phyloP scores from a whole-genome alignment of 345 rosid genomes.

The Gossypium sturtianum region DNA sequence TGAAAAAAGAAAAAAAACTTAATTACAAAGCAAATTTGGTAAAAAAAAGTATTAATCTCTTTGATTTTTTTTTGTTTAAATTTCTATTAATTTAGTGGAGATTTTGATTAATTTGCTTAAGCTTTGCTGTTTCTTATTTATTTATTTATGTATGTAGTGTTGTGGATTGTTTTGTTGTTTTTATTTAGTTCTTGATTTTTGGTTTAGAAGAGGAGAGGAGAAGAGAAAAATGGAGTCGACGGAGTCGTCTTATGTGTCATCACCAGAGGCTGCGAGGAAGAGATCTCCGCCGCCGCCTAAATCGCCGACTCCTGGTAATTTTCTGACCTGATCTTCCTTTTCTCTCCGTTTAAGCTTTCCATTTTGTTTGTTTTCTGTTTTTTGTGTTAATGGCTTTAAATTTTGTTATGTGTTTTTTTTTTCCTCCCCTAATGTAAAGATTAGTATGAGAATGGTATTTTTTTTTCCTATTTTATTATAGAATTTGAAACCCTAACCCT shows the following conservation, averaged over 20 bases:
- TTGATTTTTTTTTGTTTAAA: background rate
- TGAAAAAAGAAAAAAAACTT: background rate
- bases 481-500: slow-evolving; percentile 18
- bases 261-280: slow-evolving; percentile 64
- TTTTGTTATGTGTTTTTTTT: background rate
- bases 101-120: background rate
- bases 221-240: slow-evolving; percentile 69
- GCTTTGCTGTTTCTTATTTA: background rate
- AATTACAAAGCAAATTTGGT: background rate
- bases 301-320: slow-evolving; percentile 64
- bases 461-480: background rate
- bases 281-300: slow-evolving; percentile 66
- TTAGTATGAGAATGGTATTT: background rate
- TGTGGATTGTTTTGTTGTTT: background rate
- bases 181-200: background rate
- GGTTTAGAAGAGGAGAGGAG: background rate
- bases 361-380: background rate
- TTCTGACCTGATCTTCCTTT: slow-evolving; percentile 42
- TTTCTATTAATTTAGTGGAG: background rate
- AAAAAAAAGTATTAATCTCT: background rate
- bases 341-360: background rate
- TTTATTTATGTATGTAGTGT: background rate
- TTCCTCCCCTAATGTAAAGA: background rate
- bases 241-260: slow-evolving; percentile 72
- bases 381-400: slow-evolving; percentile 2